Conservation (phyloP, 257 asterid species). For the Penstemon eatonii region DNA sequence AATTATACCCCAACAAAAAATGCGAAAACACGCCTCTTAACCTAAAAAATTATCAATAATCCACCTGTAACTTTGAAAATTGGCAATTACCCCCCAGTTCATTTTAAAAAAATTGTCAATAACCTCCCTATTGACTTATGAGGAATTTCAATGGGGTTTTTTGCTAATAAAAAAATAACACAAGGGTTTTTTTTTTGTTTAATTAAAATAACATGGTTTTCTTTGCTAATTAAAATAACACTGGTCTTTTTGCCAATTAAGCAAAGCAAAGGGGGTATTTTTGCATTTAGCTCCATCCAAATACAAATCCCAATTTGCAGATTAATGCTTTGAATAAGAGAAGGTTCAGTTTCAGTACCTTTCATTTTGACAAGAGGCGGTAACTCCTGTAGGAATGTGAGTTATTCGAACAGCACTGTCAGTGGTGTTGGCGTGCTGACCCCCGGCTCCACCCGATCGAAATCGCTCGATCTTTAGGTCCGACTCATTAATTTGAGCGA, state of each 20-base stretch:
- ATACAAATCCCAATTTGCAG: neutral
- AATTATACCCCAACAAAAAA: too few species aligned
- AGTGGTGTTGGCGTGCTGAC: constrained; percentile 85
- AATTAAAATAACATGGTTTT: neutral
- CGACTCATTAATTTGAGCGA: constrained; percentile 77
- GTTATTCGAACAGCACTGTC: constrained; percentile 96
- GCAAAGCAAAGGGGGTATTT: neutral
- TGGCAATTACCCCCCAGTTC: too few species aligned
- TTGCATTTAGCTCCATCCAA: neutral
- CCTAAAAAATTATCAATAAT: too few species aligned
- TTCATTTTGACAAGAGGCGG: constrained; percentile 89
- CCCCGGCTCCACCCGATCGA: constrained; percentile 90
- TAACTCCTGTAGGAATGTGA: constrained; percentile 90
- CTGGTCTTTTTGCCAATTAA: neutral
- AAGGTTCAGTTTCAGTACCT: constrained; percentile 42
- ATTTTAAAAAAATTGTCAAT: too few species aligned
- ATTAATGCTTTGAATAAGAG: neutral
- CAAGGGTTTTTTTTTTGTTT: neutral
- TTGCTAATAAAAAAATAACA: neutral
- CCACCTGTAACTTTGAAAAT: too few species aligned
- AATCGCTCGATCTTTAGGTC: constrained; percentile 79
- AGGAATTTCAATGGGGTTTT: neutral
- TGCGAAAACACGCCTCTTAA: too few species aligned
- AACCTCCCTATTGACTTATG: too few species aligned
- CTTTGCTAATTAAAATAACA: too few species aligned